phyloP scores from a whole-genome alignment of 352 stramenopile species.

The Phytophthora boehmeriae region DNA sequence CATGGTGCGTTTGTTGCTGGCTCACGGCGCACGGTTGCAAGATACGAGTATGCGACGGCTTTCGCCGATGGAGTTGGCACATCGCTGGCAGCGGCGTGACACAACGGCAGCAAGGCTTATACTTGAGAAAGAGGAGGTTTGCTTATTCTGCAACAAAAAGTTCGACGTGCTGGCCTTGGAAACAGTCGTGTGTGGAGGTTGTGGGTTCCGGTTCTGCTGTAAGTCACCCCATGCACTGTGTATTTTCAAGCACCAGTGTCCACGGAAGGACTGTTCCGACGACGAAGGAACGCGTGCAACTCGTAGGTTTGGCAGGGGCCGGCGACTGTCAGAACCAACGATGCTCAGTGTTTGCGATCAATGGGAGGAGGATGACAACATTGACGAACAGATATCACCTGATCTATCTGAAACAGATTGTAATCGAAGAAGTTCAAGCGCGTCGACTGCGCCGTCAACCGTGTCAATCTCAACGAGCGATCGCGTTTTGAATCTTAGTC shows the following conservation, averaged over 20 bases:
- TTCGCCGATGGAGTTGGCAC: slow-evolving; percentile 60
- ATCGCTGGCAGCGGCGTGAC: slow-evolving; percentile 72
- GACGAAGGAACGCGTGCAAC: slow-evolving; percentile 3
- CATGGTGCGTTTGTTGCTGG: slow-evolving; percentile 69
- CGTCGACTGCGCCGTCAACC: slow-evolving; percentile 17
- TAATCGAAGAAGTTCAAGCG: slow-evolving; percentile 28
- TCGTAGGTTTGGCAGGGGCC: slow-evolving; percentile 25
- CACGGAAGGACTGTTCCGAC: slow-evolving; percentile 20
- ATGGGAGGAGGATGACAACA: slow-evolving; percentile 17
- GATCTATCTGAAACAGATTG: slow-evolving; percentile 10
- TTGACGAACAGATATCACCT: slow-evolving; percentile 19
- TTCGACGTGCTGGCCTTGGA: slow-evolving; percentile 68
- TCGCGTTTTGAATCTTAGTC: slow-evolving; percentile 27
- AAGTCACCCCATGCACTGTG: slow-evolving; percentile 47
- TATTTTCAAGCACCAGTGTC: slow-evolving; percentile 73
- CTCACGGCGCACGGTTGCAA: slow-evolving; percentile 47
- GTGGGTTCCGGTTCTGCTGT: slow-evolving; percentile 70
- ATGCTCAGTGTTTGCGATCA: slow-evolving; percentile 29
- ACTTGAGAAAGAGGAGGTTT: slow-evolving; percentile 72
- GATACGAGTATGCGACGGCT: slow-evolving; percentile 41
- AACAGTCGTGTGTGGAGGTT: slow-evolving; percentile 56
- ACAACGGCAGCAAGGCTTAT: slow-evolving; percentile 68
- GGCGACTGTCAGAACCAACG: slow-evolving; percentile 33
- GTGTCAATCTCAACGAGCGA: slow-evolving; percentile 16
- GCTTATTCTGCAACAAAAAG: slow-evolving; percentile 79